Conservation (phyloP, 2,329 filamentous ascomycete species). For the Aspergillus neoniger region DNA sequence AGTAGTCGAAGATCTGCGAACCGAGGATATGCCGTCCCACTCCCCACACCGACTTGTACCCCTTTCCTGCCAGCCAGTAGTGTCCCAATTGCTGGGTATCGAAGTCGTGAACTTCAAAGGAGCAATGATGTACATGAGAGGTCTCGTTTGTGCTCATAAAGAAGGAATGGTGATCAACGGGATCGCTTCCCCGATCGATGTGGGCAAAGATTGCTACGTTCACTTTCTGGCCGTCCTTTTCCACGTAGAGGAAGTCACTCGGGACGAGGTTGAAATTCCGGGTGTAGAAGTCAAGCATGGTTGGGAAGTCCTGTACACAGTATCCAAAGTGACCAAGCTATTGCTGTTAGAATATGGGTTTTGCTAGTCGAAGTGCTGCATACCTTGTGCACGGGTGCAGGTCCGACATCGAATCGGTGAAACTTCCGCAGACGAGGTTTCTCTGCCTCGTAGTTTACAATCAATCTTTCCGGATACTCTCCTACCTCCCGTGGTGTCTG, state of each 20-base stretch:
- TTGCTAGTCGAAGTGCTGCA: not conserved
- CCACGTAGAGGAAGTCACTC: slow-evolving; percentile 33
- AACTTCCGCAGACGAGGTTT: slow-evolving; percentile 33
- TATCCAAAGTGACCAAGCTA: slow-evolving; percentile 34
- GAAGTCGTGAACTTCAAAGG: slow-evolving; percentile 56
- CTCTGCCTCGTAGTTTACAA: slow-evolving; percentile 29
- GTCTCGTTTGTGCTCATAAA: slow-evolving; percentile 46
- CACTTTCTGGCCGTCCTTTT: slow-evolving; percentile 20
- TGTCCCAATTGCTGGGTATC: slow-evolving; percentile 56
- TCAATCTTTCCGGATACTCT: slow-evolving; percentile 23
- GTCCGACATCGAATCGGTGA: slow-evolving; percentile 33
- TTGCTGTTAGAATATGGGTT: not conserved
- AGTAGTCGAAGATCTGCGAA: slow-evolving; percentile 23
- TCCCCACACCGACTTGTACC: slow-evolving; percentile 39
- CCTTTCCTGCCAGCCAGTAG: slow-evolving; percentile 51
- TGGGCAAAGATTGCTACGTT: slow-evolving; percentile 51
- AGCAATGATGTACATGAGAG: slow-evolving; percentile 52
- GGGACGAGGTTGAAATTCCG: slow-evolving; percentile 34
- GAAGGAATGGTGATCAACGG: slow-evolving; percentile 57
- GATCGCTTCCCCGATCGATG: slow-evolving; percentile 50
- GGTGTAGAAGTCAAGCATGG: slow-evolving; percentile 32
- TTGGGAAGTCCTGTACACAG: slow-evolving; percentile 30
- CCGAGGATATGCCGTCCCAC: slow-evolving; percentile 21
- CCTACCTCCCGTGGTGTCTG: slow-evolving; percentile 28
- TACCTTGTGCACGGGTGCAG: slow-evolving; percentile 37